Conservation (phyloP, 2,329 filamentous ascomycete genomes). For the Pseudocercospora eumusae region DNA sequence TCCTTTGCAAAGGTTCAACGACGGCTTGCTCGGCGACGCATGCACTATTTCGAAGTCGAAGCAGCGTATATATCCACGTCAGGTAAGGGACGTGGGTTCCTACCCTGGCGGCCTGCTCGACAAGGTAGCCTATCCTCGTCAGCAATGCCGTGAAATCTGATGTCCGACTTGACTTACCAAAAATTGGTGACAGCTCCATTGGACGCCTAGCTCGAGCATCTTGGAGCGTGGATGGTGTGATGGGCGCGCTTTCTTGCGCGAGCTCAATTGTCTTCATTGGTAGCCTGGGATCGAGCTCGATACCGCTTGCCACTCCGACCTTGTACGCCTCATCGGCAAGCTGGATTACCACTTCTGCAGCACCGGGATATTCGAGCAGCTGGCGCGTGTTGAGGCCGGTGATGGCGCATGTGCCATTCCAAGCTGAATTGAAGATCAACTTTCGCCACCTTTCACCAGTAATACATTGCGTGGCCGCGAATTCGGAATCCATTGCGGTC, state of each 20-base stretch:
- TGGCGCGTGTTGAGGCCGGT: slow-evolving; percentile 29
- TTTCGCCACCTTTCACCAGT: slow-evolving; percentile 32
- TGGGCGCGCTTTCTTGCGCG: slow-evolving; percentile 20
- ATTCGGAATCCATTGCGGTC: slow-evolving; percentile 25
- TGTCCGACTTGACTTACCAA: slow-evolving; percentile 21
- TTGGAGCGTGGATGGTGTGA: slow-evolving; percentile 33
- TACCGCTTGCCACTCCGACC: slow-evolving; percentile 25
- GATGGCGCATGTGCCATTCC: slow-evolving; percentile 29
- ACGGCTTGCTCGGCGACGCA: slow-evolving; percentile 14
- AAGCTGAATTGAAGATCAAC: slow-evolving; percentile 31
- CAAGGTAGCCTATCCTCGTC: slow-evolving; percentile 16
- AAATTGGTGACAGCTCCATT: slow-evolving; percentile 31
- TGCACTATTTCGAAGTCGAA: slow-evolving; percentile 19
- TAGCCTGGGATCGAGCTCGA: slow-evolving; percentile 21
- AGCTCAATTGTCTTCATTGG: slow-evolving; percentile 22
- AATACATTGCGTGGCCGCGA: slow-evolving; percentile 23
- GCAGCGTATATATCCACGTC: slow-evolving; percentile 21
- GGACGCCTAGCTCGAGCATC: slow-evolving; percentile 29
- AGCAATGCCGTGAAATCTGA: neutral
- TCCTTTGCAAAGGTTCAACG: slow-evolving; percentile 1
- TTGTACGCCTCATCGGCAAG: slow-evolving; percentile 29
- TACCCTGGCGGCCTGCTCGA: slow-evolving; percentile 20
- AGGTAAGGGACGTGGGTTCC: slow-evolving; percentile 17
- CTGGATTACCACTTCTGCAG: slow-evolving; percentile 19
- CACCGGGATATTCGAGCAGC: slow-evolving; percentile 20